These are phyloP conservation scores for Sporothrix pallida DNA, from an alignment of 2,329 filamentous ascomycete species.

Conservation along the genomic window DNA sequence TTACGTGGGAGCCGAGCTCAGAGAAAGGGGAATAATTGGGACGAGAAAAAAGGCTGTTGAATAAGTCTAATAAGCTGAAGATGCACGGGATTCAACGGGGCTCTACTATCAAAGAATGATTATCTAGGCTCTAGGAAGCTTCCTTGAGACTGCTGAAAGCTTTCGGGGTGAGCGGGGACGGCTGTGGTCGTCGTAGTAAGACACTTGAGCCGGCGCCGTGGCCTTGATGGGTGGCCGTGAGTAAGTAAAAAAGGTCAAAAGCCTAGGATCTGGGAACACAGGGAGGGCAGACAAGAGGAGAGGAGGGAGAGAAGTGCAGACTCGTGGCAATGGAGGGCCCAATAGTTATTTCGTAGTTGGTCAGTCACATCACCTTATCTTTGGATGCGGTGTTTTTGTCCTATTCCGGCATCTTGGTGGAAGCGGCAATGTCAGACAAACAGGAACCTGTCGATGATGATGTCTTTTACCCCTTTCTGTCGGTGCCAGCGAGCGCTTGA, in stretches of 20 bases:
- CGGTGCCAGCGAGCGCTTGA: too few relatives aligned
- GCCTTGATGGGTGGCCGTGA: not conserved
- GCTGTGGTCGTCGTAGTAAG: constrained; percentile 4
- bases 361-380: too few relatives aligned
- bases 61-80: not conserved
- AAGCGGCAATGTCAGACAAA: too few relatives aligned
- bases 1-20: not conserved
- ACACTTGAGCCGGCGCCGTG: not conserved
- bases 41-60: not conserved
- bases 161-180: not conserved
- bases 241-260: not conserved
- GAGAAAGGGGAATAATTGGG: not conserved
- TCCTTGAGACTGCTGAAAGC: not conserved
- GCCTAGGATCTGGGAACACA: not conserved
- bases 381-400: too few relatives aligned
- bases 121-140: not conserved
- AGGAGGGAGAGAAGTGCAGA: not conserved
- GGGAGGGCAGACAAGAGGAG: not conserved
- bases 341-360: too few relatives aligned
- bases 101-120: not conserved
- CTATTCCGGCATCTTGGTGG: too few relatives aligned
- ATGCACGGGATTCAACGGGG: not conserved
- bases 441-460: too few relatives aligned
- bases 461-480: too few relatives aligned
- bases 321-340: too few relatives aligned